Evolutionary conservation across 1,284 basidiomycete genomes (phyloP).

Genomic region (Peniophora sp.): DNA sequence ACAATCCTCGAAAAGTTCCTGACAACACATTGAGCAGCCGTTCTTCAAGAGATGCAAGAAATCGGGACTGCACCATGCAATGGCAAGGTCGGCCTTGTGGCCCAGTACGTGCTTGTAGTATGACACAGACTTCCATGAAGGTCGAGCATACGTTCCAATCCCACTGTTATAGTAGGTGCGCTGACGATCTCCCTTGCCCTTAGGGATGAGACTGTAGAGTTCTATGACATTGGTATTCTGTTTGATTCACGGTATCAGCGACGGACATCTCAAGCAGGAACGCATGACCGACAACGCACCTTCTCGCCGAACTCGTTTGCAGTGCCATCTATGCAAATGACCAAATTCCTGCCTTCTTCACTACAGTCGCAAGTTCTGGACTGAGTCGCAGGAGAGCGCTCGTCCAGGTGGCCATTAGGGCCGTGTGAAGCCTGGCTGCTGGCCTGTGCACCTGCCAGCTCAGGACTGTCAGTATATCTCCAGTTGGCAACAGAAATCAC

Average conservation of each 20-base stretch:
- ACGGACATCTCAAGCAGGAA: no score
- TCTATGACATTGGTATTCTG: conserved; percentile 7
- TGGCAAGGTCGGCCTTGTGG: conserved; percentile 17
- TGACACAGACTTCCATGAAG: conserved; percentile 13
- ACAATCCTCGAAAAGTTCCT: conserved; percentile 28
- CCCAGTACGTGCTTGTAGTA: conserved; percentile 13
- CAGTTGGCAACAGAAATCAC: no score
- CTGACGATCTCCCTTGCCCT: neutral
- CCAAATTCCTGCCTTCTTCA: conserved; percentile 15
- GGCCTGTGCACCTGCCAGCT: no score
- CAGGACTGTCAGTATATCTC: no score
- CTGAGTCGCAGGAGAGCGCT: no score
- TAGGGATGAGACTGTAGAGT: conserved; percentile 3
- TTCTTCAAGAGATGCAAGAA: neutral
- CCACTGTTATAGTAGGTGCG: conserved; percentile 7
- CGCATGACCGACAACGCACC: neutral
- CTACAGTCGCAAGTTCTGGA: neutral
- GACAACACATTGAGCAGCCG: neutral
- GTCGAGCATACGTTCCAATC: conserved; percentile 35
- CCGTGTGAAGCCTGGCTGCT: no score
- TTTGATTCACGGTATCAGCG: no score
- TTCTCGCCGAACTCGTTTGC: conserved; percentile 17
- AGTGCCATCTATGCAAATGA: conserved; percentile 30
- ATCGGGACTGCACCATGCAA: conserved; percentile 18
- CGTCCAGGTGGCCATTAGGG: no score